phyloP scores from a whole-genome alignment of 2,329 filamentous ascomycete genomes.

The Corinectria fuckeliana region DNA sequence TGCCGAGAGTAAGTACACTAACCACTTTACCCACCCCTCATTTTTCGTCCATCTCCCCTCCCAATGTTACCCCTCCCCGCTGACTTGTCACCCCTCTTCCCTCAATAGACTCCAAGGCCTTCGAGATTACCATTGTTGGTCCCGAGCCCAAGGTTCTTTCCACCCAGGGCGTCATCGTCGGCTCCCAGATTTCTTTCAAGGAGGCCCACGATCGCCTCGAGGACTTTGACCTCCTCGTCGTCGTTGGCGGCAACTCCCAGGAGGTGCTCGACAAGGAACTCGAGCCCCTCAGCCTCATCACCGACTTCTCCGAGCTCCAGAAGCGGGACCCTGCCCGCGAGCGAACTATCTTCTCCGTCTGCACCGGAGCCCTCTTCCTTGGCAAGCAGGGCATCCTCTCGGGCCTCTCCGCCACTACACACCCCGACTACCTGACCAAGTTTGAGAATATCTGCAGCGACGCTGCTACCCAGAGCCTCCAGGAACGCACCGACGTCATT shows the following conservation, averaged over 20 bases:
- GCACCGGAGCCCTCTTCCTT: constrained; percentile 79
- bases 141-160: constrained; percentile 62
- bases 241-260: constrained; percentile 74
- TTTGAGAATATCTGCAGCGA: constrained; percentile 84
- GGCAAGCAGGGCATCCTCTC: constrained; percentile 78
- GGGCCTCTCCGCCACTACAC: constrained; percentile 81
- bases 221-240: constrained; percentile 80
- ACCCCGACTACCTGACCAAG: constrained; percentile 79
- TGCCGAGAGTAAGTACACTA: constrained; percentile 51
- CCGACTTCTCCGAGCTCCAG: constrained; percentile 79
- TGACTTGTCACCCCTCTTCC: constrained; percentile 27
- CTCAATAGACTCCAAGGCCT: constrained; percentile 59
- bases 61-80: constrained; percentile 31
- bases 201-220: constrained; percentile 76
- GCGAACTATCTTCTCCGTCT: constrained; percentile 81
- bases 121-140: constrained; percentile 63
- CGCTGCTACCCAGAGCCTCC: constrained; percentile 70
- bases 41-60: constrained; percentile 6
- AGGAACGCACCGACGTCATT: constrained; percentile 81
- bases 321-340: constrained; percentile 80
- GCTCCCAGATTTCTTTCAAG: constrained; percentile 78
- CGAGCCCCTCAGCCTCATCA: constrained; percentile 75
- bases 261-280: constrained; percentile 69
- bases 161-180: constrained; percentile 70
- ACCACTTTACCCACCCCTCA: constrained; percentile 10